A percentile compares a stretch with the other conserved stretches of the same genome.
phyloP scores from a whole-genome alignment of 129 eudicot genomes.

The Glebionis coronaria region DNA sequence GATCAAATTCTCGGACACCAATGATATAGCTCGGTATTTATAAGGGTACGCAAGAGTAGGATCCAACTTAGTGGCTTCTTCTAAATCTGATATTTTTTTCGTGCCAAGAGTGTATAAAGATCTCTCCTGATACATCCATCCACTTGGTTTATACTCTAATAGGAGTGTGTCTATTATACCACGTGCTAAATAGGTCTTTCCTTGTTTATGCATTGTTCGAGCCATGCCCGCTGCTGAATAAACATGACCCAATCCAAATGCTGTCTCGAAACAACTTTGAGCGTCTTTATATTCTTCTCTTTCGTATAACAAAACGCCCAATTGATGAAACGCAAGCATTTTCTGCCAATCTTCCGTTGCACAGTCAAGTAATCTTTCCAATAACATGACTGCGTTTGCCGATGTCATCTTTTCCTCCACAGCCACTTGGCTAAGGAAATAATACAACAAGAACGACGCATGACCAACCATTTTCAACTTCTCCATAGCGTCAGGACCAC shows the following conservation, averaged over 20 bases:
- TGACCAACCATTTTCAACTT: slow-evolving; percentile 50
- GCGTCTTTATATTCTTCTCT: slow-evolving; percentile 54
- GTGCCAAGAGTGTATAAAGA: slow-evolving; percentile 59
- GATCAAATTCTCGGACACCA: slow-evolving; percentile 39
- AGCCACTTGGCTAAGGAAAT: slow-evolving; percentile 70
- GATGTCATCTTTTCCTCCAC: slow-evolving; percentile 52
- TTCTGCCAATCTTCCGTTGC: slow-evolving; percentile 60
- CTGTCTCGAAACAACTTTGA: slow-evolving; percentile 49
- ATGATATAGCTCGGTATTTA: slow-evolving; percentile 54
- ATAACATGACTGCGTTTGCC: slow-evolving; percentile 30
- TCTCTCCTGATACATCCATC: slow-evolving; percentile 79
- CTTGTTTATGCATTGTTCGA: slow-evolving; percentile 52
- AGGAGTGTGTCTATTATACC: slow-evolving; percentile 45
- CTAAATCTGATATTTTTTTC: slow-evolving; percentile 51
- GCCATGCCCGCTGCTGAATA: slow-evolving; percentile 63
- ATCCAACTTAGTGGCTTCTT: slow-evolving; percentile 52
- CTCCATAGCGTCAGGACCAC: slow-evolving; percentile 50
- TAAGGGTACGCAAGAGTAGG: slow-evolving; percentile 68
- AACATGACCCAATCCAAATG: slow-evolving; percentile 64
- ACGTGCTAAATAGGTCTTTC: slow-evolving; percentile 59
- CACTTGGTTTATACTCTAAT: slow-evolving; percentile 35
- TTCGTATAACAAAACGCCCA: slow-evolving; percentile 58
- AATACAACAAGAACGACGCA: slow-evolving; percentile 53
- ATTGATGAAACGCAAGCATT: slow-evolving; percentile 56
- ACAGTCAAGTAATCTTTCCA: slow-evolving; percentile 47